Base-by-base conservation (phyloP, 768 basidiomycete genomes). In the Naematelia encephala region DNA sequence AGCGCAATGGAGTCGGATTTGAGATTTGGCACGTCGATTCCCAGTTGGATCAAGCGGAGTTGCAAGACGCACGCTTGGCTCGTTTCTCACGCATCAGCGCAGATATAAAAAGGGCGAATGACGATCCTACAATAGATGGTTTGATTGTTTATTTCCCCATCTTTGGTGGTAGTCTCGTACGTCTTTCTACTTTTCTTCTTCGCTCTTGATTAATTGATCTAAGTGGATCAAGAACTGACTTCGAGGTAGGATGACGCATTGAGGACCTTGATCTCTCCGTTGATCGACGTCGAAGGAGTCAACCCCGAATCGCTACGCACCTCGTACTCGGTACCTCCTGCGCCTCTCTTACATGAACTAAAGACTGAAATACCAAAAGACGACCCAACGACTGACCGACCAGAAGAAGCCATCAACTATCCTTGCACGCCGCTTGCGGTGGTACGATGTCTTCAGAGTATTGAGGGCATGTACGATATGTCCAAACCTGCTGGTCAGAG, bases 371-470 rank as follows among this genome's bases (percentile, higher is more conserved):
- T 39, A 16, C 8, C n/a, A 23, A 27, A 14, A 16, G 26, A 5
- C 5, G 29, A 12, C 34, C 10, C 14, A 11, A 29, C 19, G 23
- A 28, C 19, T 5, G 22, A 21, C 51, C n/a, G 47, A 3, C 23
- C 22, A 25, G 39, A 11, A 25, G 30, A n/a, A 11, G 13, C 25
- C 29, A 19, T 45, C 16, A 53, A 57, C 10, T 63, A 62, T 39
- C 66, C 66, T 12, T 67, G 66, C 48, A 67, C 66, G 0, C 62
- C 66, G 0, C 54, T 64, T 4, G 66, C 62, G 5, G 62, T 67
- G 2, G 51, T 61, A 12, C 55, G 56, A 2, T 49, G 57, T 2
- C 57, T 67, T 11, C 59, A 67, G 43, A 34, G 50, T 3, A 42
- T 61, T 2, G 51, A 52, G 28, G 57, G 47, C 3, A 19, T 63